phyloP scores from a whole-genome alignment of 176 grass and related monocot species.

The Dactylis glomerata region DNA sequence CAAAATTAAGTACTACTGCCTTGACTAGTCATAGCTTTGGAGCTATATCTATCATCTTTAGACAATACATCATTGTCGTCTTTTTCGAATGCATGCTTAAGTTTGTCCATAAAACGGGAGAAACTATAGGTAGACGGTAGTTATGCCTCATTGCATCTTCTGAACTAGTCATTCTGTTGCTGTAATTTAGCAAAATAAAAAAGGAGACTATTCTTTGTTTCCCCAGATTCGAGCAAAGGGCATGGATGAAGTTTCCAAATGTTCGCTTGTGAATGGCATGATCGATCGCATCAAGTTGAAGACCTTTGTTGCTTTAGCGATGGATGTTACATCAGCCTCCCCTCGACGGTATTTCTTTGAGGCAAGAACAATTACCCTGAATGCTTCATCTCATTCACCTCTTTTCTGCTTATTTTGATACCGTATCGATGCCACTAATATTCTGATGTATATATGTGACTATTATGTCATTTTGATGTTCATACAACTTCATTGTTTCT shows the following conservation, averaged over 20 bases:
- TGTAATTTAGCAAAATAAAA: constrained; percentile 13
- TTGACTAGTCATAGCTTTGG: constrained; percentile 7
- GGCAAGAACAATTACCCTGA: constrained; percentile 44
- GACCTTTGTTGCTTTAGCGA: constrained; percentile 73
- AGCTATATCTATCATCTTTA: constrained; percentile 8
- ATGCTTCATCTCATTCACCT: neutral
- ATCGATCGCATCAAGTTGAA: constrained; percentile 53
- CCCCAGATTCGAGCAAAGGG: constrained; percentile 26
- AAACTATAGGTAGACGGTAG: neutral
- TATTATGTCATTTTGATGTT: constrained; percentile 11
- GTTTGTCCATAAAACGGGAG: neutral
- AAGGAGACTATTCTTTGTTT: neutral
- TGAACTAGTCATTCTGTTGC: neutral
- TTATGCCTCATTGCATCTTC: constrained; percentile 6
- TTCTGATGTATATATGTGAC: neutral
- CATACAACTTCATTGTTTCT: constrained; percentile 3
- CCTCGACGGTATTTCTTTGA: constrained; percentile 97
- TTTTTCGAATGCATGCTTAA: neutral
- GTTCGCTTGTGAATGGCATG: constrained; percentile 37
- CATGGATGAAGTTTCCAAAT: constrained; percentile 34
- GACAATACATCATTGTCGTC: neutral
- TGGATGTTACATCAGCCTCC: constrained; percentile 90
- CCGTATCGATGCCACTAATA: neutral
- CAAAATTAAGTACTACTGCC: constrained; percentile 9
- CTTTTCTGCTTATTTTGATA: neutral